Evolutionary conservation across 179 eudicot species (phyloP), one percentile per base, ranked within the genome.

Genomic region (Drosera spatulata): DNA sequence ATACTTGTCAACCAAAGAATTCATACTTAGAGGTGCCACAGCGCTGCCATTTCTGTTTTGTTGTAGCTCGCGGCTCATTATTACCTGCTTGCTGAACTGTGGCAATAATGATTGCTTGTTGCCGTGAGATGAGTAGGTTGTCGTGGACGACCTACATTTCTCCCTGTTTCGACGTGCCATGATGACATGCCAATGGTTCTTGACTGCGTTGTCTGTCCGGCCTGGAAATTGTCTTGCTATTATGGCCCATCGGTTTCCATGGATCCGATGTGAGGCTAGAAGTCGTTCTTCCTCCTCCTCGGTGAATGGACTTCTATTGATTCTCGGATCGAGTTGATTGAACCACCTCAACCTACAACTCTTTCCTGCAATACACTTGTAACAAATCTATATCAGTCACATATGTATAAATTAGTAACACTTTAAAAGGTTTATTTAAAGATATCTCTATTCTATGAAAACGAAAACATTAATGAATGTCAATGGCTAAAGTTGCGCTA

Each of bases 181-280:
- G 61, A 83, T 75, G 7, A 83, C 88, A 65, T 83, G 88, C 88
- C 88, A 83, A 51, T 83, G 88, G 38, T 83, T 83, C 73, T 83
- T 83, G 14, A 83, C 88, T 0, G 88, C 85, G 39, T 83, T 83
- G 50, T 83, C 88, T 0, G 88, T 83, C 6, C 88, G 72, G 2
- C 88, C 85, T 0, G 88, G 85, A 48, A 83, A 80, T 9, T 75
- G 65, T 55, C 82, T 69, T 0, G 88, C 79, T 7, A 83, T 83
- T 15, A 73, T 43, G 1, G 88, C 88, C 88, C 88, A 83, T 54
- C 79, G 63, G 73, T 83, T 83, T 1, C 88, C 88, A 47, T 80
- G 85, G 14, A 80, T 70, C 8, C 81, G 71, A 60, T 83, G 88
- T 46, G 75, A 69, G 3, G 79, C 85, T 3, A 83, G 64, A 3